Percentiles rank a stretch among this genome's conserved stretches.
Conservation (phyloP, 768 basidiomycete genomes). For the Kwoniella heveanensis region DNA sequence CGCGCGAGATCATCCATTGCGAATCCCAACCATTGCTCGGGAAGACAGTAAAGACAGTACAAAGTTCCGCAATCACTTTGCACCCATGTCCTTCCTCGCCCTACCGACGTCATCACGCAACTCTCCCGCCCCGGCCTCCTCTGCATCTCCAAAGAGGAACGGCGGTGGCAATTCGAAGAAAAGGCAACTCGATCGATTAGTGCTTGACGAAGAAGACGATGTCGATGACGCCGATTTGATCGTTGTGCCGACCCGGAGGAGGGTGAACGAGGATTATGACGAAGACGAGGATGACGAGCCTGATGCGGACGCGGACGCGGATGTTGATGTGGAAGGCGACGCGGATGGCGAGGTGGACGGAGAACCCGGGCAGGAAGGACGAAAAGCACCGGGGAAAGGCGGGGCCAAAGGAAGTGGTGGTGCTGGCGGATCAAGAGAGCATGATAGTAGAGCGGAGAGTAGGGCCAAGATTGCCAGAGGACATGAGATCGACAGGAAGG, state of each 20-base stretch:
- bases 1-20: no score
- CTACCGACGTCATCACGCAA: slow-evolving; percentile 10
- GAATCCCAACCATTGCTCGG: no score
- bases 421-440: neutral
- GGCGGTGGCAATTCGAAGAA: neutral
- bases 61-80: no score
- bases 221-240: slow-evolving; percentile 33
- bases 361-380: slow-evolving; percentile 8
- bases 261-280: slow-evolving; percentile 27
- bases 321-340: slow-evolving; percentile 19
- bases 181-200: slow-evolving; percentile 12
- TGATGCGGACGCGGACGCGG: slow-evolving; percentile 14
- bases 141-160: slow-evolving; percentile 12
- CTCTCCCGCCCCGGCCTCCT: slow-evolving; percentile 16
- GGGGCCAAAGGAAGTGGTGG: slow-evolving; percentile 10
- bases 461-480: slow-evolving; percentile 2
- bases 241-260: slow-evolving; percentile 19
- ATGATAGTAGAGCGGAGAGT: neutral
- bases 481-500: slow-evolving; percentile 31
- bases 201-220: slow-evolving; percentile 40
- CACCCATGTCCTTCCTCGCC: slow-evolving; percentile 11
- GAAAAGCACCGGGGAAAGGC: slow-evolving; percentile 10
- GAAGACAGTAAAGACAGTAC: no score
- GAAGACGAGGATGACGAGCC: slow-evolving; percentile 24
- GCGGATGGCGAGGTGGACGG: slow-evolving; percentile 10